Evolutionary conservation across 768 basidiomycete species (phyloP).

Genomic region (Lactifluus pinguis): DNA sequence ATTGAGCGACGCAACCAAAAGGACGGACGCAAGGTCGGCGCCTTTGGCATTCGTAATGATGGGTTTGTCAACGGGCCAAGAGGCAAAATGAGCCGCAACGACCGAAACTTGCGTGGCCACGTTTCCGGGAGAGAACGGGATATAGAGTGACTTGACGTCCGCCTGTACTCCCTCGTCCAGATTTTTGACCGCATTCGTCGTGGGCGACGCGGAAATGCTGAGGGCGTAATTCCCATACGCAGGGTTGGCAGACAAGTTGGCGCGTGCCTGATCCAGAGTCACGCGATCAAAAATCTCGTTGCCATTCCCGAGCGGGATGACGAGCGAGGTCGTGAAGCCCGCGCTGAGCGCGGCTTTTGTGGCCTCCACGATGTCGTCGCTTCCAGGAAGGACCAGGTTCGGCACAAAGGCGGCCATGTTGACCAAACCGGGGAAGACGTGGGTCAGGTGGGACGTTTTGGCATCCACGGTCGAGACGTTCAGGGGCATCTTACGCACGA

Average conservation of each 20-base stretch:
- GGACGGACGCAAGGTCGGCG: conserved; percentile 84
- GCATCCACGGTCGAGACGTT: conserved; percentile 87
- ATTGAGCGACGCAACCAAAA: conserved; percentile 90
- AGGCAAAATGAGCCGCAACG: conserved; percentile 79
- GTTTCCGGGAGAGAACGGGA: conserved; percentile 56
- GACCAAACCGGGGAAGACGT: conserved; percentile 86
- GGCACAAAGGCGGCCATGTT: conserved; percentile 87
- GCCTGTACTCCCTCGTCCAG: conserved; percentile 69
- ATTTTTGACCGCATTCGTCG: conserved; percentile 43
- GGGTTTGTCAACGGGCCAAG: conserved; percentile 88
- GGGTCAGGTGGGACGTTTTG: conserved; percentile 88
- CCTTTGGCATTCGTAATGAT: conserved; percentile 91
- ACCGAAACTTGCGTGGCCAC: conserved; percentile 52
- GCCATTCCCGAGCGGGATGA: conserved; percentile 62
- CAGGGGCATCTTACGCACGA: conserved; percentile 81
- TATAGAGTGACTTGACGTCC: conserved; percentile 78
- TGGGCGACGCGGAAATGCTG: conserved; percentile 60
- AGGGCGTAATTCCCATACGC: conserved; percentile 88
- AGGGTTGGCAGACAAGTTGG: conserved; percentile 43
- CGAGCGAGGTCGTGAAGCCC: conserved; percentile 80
- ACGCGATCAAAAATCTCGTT: conserved; percentile 56
- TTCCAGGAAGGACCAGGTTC: conserved; percentile 42
- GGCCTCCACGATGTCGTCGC: conserved; percentile 52
- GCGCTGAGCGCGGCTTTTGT: conserved; percentile 79
- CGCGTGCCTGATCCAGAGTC: conserved; percentile 60